phyloP scores from a whole-genome alignment of 2,329 filamentous ascomycete species.

The Lachnellula suecica region DNA sequence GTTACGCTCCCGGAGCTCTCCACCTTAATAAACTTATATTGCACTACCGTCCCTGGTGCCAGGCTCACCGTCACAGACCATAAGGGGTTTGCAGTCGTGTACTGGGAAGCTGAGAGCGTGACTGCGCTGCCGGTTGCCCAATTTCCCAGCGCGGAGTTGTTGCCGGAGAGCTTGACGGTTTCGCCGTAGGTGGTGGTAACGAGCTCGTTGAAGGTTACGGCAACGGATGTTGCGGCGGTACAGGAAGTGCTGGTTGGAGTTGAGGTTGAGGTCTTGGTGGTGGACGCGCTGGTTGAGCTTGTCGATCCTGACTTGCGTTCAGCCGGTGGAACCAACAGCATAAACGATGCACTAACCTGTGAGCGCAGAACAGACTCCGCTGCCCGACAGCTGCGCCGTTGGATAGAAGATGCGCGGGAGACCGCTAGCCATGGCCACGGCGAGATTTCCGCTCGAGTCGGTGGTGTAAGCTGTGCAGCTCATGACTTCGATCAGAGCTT shows the following conservation, averaged over 20 bases:
- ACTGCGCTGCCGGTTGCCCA: constrained; percentile 58
- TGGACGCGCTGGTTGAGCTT: not conserved
- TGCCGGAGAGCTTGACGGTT: constrained; percentile 64
- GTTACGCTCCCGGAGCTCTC: constrained; percentile 49
- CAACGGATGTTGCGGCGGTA: constrained; percentile 42
- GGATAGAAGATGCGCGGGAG: constrained; percentile 44
- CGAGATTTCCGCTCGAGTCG: constrained; percentile 42
- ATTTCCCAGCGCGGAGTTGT: constrained; percentile 54
- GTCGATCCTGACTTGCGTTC: not conserved
- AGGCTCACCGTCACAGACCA: constrained; percentile 60
- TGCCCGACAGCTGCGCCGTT: constrained; percentile 33
- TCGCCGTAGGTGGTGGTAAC: constrained; percentile 59
- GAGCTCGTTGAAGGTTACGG: constrained; percentile 60
- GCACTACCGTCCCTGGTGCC: constrained; percentile 50
- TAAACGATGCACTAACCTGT: not conserved
- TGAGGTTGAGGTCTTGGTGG: constrained; percentile 1
- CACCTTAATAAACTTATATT: constrained; percentile 69
- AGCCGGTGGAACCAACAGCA: too few relatives aligned
- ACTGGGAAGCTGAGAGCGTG: constrained; percentile 55
- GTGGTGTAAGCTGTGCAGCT: constrained; percentile 43
- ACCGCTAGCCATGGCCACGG: constrained; percentile 42
- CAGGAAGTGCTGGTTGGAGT: constrained; percentile 32
- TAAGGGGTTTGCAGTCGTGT: constrained; percentile 56
- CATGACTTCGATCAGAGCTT: constrained; percentile 41
- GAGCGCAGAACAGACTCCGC: constrained; percentile 32